phyloP scores from a whole-genome alignment of 331 rosid species.

The Acacia pycnantha region DNA sequence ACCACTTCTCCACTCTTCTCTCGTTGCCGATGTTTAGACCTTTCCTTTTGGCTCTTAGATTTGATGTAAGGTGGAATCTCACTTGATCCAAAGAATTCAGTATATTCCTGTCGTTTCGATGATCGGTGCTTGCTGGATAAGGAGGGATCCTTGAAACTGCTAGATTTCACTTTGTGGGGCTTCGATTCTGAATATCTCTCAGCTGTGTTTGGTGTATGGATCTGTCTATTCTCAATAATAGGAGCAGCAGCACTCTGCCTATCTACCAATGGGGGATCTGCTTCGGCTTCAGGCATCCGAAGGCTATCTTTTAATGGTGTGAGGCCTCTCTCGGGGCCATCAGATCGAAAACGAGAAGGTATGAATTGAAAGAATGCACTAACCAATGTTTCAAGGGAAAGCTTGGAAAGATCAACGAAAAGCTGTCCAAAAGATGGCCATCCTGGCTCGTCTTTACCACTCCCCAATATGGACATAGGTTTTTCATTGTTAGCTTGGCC shows the following conservation, averaged over 20 bases:
- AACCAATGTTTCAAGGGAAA: constrained; percentile 55
- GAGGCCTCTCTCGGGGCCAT: constrained; percentile 44
- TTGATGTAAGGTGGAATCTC: constrained; percentile 62
- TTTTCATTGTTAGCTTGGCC: constrained; percentile 51
- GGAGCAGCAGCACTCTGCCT: constrained; percentile 51
- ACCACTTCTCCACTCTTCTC: constrained; percentile 76
- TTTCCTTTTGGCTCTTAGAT: constrained; percentile 84
- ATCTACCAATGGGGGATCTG: constrained; percentile 39
- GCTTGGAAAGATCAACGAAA: constrained; percentile 67
- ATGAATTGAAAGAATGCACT: constrained; percentile 46
- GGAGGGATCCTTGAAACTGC: constrained; percentile 79
- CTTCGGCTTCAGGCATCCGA: constrained; percentile 75
- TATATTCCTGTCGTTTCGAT: constrained; percentile 65
- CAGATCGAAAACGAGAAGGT: constrained; percentile 55
- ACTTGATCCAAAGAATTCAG: constrained; percentile 74
- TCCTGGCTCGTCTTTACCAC: constrained; percentile 79
- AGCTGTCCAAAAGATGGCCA: constrained; percentile 96
- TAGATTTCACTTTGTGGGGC: constrained; percentile 73
- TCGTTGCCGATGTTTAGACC: constrained; percentile 80
- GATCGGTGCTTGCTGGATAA: constrained; percentile 75
- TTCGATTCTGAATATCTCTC: constrained; percentile 70
- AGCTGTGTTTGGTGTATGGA: constrained; percentile 48
- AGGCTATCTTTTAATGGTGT: constrained; percentile 78
- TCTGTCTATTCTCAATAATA: constrained; percentile 53
- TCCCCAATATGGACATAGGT: constrained; percentile 40